Evolutionary conservation across 1,139 yeast genomes (phyloP).

Genomic region (Suhomyces chickasaworum): DNA sequence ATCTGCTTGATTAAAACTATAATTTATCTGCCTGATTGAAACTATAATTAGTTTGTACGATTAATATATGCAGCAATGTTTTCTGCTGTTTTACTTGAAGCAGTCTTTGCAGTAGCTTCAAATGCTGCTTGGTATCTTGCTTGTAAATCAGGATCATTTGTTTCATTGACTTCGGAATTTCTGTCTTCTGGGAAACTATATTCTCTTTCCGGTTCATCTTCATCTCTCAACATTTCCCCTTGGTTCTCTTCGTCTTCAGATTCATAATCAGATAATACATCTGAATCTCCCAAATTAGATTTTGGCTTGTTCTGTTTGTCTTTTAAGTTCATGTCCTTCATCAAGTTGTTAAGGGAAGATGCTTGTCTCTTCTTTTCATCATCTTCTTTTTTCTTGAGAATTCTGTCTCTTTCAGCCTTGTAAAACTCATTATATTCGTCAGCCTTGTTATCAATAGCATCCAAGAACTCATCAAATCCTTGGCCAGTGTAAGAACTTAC

Average conservation of each 20-base stretch:
- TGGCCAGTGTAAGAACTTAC: conserved; percentile 91
- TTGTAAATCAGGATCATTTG: conserved; percentile 57
- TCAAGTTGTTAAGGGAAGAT: conserved; percentile 65
- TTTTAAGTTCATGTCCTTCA: conserved; percentile 79
- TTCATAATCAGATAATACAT: conserved; percentile 72
- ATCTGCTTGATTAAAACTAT: not conserved
- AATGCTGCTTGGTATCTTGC: conserved; percentile 73
- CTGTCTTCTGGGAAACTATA: conserved; percentile 78
- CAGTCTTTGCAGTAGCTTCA: conserved; percentile 61
- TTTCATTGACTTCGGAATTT: conserved; percentile 57
- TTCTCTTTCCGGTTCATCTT: conserved; percentile 66
- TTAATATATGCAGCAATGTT: conserved; percentile 66
- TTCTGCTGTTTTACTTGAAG: conserved; percentile 68
- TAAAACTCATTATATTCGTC: conserved; percentile 86
- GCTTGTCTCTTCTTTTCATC: conserved; percentile 75
- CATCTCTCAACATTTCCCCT: conserved; percentile 66
- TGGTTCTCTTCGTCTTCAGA: conserved; percentile 60
- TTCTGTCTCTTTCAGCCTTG: conserved; percentile 82
- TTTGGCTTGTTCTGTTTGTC: conserved; percentile 28
- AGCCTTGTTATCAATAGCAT: conserved; percentile 81
- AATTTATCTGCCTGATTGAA: not conserved
- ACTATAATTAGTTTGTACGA: conserved; percentile 5
- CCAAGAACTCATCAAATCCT: conserved; percentile 89
- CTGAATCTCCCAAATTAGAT: conserved; percentile 46
- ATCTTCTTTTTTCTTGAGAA: conserved; percentile 74